phyloP scores from a whole-genome alignment of 345 rosid genomes.

The Gossypium australe region DNA sequence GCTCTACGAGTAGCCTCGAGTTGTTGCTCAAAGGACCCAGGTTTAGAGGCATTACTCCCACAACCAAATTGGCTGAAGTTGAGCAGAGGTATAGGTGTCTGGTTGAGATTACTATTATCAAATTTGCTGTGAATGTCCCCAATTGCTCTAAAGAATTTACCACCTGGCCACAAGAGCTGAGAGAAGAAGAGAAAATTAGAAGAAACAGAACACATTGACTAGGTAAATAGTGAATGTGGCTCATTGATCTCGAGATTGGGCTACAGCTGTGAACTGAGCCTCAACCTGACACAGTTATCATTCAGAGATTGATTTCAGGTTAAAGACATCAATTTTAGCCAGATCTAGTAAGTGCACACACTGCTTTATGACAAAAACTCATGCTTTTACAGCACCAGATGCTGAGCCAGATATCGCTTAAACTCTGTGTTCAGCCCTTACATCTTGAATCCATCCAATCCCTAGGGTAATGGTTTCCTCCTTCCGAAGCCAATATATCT shows the following conservation, averaged over 20 bases:
- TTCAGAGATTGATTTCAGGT: not conserved
- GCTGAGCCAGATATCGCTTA: not conserved
- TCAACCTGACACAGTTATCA: constrained; percentile 2
- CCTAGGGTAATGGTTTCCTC: constrained; percentile 80
- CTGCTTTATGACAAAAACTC: not conserved
- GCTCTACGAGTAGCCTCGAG: constrained; percentile 92
- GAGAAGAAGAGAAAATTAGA: constrained; percentile 5
- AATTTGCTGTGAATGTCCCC: constrained; percentile 29
- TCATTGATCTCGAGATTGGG: not conserved
- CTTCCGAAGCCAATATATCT: constrained; percentile 70
- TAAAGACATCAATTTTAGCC: not conserved
- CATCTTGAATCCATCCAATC: constrained; percentile 90
- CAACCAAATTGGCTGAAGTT: constrained; percentile 43
- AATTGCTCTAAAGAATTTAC: constrained; percentile 61
- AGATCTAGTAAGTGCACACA: not conserved
- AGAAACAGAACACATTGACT: not conserved
- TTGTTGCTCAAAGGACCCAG: constrained; percentile 68
- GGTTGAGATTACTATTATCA: constrained; percentile 30
- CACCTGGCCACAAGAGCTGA: constrained; percentile 92
- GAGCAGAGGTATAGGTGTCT: constrained; percentile 25
- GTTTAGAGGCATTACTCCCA: constrained; percentile 46
- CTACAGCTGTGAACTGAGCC: not conserved
- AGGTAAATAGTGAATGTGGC: not conserved
- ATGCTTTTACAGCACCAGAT: not conserved
- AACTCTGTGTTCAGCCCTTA: constrained; percentile 35